phyloP scores from a whole-genome alignment of 495 filamentous ascomycete species.

The Bombardia bombarda region DNA sequence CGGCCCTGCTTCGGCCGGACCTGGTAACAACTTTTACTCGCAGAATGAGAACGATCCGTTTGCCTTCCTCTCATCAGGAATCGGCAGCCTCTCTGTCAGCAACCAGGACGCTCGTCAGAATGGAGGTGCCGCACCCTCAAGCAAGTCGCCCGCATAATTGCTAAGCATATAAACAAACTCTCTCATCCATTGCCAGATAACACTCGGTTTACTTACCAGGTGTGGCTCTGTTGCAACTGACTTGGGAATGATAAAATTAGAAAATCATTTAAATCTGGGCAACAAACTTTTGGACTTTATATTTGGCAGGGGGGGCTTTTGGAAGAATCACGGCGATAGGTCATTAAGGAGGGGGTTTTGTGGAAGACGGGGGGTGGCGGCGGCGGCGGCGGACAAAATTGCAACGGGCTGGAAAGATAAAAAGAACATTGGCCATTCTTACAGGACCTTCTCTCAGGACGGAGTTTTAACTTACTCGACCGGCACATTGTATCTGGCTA shows the following conservation, averaged over 20 bases:
- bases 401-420: constrained; percentile 39
- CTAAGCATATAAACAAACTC: not conserved
- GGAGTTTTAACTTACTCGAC: constrained; percentile 33
- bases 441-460: constrained; percentile 21
- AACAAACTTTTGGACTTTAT: constrained; percentile 29
- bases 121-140: constrained; percentile 51
- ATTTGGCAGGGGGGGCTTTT: constrained; percentile 21
- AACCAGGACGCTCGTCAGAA: constrained; percentile 80
- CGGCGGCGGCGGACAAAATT: constrained; percentile 21
- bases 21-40: constrained; percentile 52
- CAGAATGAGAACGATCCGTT: constrained; percentile 70
- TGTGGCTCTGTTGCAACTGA: constrained; percentile 12
- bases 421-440: constrained; percentile 29
- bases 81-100: constrained; percentile 72
- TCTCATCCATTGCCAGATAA: constrained; percentile 5
- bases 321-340: constrained; percentile 17
- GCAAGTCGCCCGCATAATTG: constrained; percentile 55
- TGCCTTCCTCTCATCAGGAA: constrained; percentile 76
- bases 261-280: constrained; percentile 28
- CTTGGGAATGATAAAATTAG: constrained; percentile 25
- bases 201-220: constrained; percentile 14
- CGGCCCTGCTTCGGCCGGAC: constrained; percentile 57
- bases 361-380: constrained; percentile 12
- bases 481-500: constrained; percentile 28
- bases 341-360: constrained; percentile 21